Conservation (phyloP, 2,329 filamentous ascomycete species). For the Fusarium humuli region DNA sequence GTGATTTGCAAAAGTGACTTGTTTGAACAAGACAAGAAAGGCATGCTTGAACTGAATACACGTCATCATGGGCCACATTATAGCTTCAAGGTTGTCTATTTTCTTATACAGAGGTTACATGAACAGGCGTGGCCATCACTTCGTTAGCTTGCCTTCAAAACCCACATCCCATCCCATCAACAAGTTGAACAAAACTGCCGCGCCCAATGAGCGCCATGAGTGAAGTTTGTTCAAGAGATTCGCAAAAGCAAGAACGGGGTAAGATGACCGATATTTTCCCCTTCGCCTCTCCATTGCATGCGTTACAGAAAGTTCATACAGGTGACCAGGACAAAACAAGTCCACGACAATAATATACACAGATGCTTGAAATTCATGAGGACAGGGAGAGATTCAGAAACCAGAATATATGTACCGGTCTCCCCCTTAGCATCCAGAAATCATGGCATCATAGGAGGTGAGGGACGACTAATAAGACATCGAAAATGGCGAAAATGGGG, state of each 20-base stretch:
- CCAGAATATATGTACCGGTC: constrained; percentile 22
- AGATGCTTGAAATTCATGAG: constrained; percentile 31
- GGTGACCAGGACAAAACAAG: constrained; percentile 30
- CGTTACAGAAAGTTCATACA: constrained; percentile 33
- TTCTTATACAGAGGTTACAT: constrained; percentile 51
- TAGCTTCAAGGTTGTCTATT: constrained; percentile 48
- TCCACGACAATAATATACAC: constrained; percentile 48
- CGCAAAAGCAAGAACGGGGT: constrained; percentile 27
- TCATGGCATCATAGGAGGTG: constrained; percentile 40
- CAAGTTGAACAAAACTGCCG: constrained; percentile 27
- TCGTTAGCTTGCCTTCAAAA: constrained; percentile 31
- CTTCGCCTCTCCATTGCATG: constrained; percentile 24
- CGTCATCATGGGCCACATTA: neutral
- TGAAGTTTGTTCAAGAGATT: constrained; percentile 27
- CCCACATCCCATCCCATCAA: constrained; percentile 41
- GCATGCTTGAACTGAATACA: neutral
- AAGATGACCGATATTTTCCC: constrained; percentile 19
- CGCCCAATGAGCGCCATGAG: constrained; percentile 24
- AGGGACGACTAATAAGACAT: constrained; percentile 50
- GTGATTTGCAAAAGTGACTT: neutral
- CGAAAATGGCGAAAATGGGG: constrained; percentile 29
- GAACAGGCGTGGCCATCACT: constrained; percentile 38
- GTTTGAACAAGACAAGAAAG: neutral
- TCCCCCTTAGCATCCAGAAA: constrained; percentile 5
- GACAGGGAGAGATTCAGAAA: constrained; percentile 9